Base-by-base conservation (phyloP, 169 alveolate species). In the Babesia caballi region DNA sequence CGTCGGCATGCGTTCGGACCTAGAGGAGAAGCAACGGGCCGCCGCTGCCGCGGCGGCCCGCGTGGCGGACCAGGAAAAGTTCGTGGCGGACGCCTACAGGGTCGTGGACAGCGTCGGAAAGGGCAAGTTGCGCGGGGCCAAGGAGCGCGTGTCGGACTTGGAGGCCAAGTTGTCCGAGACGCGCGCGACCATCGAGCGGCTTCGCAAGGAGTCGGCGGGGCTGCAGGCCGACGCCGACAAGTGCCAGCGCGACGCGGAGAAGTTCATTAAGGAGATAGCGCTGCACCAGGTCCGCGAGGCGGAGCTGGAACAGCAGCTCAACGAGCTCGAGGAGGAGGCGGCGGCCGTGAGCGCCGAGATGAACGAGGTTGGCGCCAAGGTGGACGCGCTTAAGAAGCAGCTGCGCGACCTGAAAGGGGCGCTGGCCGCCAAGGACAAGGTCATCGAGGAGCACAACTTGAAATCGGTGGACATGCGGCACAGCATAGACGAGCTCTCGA, bases 141-240 rank as follows among this genome's bases (percentile, higher is more conserved):
- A 83, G 61, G 67, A 35, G 14, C 83, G 69, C 15, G 70, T 61
- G 19, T 42, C 73, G 30, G 58, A 57, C 21, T 52, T 77, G 4
- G 93, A 88, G 50, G 42, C 63, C 21, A 85, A 88, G 36, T 30
- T 88, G 33, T 46, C 84, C 21, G 54, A 61, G 19, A 51, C 66
- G 17, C 51, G 85, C 38, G 66, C 57, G 14, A 75, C 54, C 38
- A 51, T 88, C 17, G 88, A 84, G 32, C 56, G 65, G 42, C 68
- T 66, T 42, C 70, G 76, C 42, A 84, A 77, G 41, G 83, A 78
- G 25, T 85, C 82, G 36, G 85, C 88, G 4, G 59, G 50, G 44
- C 81, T 82, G 25, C 66, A 75, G 53, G 93, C 91, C 4, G 88
- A 84, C 35, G 66, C 88, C 21, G 89, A 83, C 63, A 88, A 84